Base-by-base conservation (phyloP, 768 basidiomycete species). In the Rhizopogon roseolus region DNA sequence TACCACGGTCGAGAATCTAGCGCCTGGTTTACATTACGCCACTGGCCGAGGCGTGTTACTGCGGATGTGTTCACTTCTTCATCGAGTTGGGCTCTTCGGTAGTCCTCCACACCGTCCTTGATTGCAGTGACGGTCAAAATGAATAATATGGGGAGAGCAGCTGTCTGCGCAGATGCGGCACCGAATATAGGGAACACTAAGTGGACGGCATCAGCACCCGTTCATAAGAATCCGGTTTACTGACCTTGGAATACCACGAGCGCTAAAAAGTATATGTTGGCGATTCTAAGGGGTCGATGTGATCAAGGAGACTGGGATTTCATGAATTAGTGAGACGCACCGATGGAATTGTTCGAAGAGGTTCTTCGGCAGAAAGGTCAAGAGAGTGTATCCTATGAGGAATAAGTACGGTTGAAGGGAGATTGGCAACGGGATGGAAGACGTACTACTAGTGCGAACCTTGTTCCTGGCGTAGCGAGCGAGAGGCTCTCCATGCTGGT, bases 31-130 rank as follows among this genome's bases (percentile, higher is more conserved):
- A 93, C 83, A 67, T 99, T 98, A 53, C 77, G 78, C 92, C 93
- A 97, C 41, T 88, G 81, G 6, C 84, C 85, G 10, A 99, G 81
- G 59, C 91, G 91, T 1, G 94, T 98, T 11, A 89, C 86, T 3
- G 95, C 91, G 0, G 90, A 93, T 50, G 85, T 97, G 73, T 99
- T 99, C 60, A 98, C 95, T 63, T 93, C 85, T 56, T 97, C 89
- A 66, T 99, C 96, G 39, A 95, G 77, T 8, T 71, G 62, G 9
- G 88, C 88, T 49, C 96, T 85, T n/a, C 95, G 85, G 66, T 92
- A 95, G 71, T 99, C 96, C 72, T 98, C 96, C 34, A 98, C 75
- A 6, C 88, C 96, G 66, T 99, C 96, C 71, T 98, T 99, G 75
- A 97, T 81, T 3, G 88, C 95, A 14, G 96, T 98, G 48, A 96